These are phyloP conservation scores for Syzygium oleosum DNA, from an alignment of 345 rosid species.

Conservation along the genomic window DNA sequence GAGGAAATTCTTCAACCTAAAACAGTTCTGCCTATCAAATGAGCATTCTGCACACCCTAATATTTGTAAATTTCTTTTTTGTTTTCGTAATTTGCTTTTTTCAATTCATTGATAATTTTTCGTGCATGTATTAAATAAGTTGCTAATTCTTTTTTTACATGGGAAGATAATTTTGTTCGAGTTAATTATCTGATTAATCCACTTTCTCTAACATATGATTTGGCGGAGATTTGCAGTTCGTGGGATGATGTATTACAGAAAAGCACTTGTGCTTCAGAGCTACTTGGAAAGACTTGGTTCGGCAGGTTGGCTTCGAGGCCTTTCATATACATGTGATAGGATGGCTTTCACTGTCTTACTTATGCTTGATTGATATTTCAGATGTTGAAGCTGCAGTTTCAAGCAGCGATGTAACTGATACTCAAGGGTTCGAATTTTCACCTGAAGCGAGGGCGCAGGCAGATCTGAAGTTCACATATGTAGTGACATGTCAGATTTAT, in stretches of 20 bases:
- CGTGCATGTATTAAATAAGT: background rate
- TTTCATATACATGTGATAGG: slow-evolving; percentile 9
- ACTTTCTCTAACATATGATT: background rate
- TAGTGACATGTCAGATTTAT: slow-evolving; percentile 93
- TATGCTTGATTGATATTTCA: slow-evolving; percentile 15
- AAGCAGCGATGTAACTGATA: slow-evolving; percentile 40
- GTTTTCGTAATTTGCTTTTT: background rate
- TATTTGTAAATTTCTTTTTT: background rate
- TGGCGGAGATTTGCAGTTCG: slow-evolving; percentile 56
- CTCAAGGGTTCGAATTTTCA: slow-evolving; percentile 82
- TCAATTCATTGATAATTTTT: background rate
- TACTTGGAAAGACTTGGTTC: slow-evolving; percentile 62
- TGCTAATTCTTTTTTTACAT: background rate
- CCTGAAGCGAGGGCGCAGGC: slow-evolving; percentile 90
- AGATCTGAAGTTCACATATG: slow-evolving; percentile 89
- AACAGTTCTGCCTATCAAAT: background rate
- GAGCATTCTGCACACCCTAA: background rate
- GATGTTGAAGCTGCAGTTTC: slow-evolving; percentile 58
- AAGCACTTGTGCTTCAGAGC: slow-evolving; percentile 91
- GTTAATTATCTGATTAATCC: background rate
- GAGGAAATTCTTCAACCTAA: background rate
- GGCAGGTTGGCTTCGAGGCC: slow-evolving; percentile 46
- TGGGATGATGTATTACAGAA: slow-evolving; percentile 99
- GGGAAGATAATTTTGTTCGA: background rate
- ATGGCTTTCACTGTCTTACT: background rate